Percentiles rank a stretch among this genome's conserved stretches.
These are phyloP conservation scores for Picea glauca DNA, from an alignment of 75 land plant species.

Conservation along the genomic window DNA sequence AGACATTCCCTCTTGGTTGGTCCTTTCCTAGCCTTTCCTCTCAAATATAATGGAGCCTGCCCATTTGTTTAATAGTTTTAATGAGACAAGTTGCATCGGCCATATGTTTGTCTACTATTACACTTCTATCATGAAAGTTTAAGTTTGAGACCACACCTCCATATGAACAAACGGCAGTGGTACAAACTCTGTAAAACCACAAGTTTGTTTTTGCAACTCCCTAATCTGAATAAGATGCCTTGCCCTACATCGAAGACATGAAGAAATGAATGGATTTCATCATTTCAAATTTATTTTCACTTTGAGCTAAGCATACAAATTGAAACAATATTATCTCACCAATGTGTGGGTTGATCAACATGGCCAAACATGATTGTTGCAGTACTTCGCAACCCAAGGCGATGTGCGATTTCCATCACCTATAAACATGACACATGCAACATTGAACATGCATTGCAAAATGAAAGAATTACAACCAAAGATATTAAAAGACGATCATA, in stretches of 20 bases:
- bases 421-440: slow-evolving; percentile 3
- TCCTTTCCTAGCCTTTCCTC: slow-evolving; percentile 35
- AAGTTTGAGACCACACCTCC: slow-evolving; percentile 22
- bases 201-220: slow-evolving; percentile 23
- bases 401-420: slow-evolving; percentile 37
- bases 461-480: neutral
- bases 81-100: neutral
- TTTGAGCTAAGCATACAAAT: neutral
- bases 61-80: neutral
- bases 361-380: slow-evolving; percentile 47
- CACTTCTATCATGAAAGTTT: neutral
- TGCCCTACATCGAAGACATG: slow-evolving; percentile 21
- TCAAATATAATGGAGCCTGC: slow-evolving; percentile 38
- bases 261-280: neutral
- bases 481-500: neutral
- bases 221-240: slow-evolving; percentile 30
- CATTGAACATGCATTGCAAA: neutral
- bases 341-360: slow-evolving; percentile 31
- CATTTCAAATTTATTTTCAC: neutral
- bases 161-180: slow-evolving; percentile 48
- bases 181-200: slow-evolving; percentile 49
- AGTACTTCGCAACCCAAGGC: slow-evolving; percentile 25
- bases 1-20: slow-evolving; percentile 42
- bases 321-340: slow-evolving; percentile 12
- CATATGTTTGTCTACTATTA: neutral